Evolutionary conservation across 352 stramenopile genomes (phyloP), one percentile per base, ranked within the genome.

Genomic region (Pythium periplocum): DNA sequence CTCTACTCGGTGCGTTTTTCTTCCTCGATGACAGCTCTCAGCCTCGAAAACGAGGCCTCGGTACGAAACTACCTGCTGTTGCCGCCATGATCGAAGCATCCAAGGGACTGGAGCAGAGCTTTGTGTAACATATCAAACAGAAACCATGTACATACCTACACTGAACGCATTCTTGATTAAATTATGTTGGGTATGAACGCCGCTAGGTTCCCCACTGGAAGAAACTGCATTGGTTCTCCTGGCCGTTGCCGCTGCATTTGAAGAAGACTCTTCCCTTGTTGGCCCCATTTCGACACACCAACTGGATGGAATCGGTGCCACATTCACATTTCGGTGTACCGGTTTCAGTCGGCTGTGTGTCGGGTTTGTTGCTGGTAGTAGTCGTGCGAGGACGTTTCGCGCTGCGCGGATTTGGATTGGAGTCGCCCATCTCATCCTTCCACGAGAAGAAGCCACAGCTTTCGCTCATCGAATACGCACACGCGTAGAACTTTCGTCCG

Each of bases 231-330:
- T 97, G 84, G 37, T 83, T 77, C 32, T 79, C 83, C 42, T 85
- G 75, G 1, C 71, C 68, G 46, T 77, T 78, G 12, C 85, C 84
- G 7, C 83, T 79, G 61, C 95, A 98, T 46, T 92, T 96, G 78
- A 87, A 98, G 59, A 98, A 98, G 48, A 84, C 90, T 40, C 93
- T 78, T 32, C 93, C 95, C 35, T 91, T 86, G 63, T 98, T 98
- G 6, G 53, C 47, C 32, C 75, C 80, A 43, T 77, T 88, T n/a
- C 68, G 79, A 41, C 78, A 89, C 6, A 78, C 84, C 37, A 91
- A 57, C 57, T 82, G 61, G 38, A 77, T 53, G 8, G 61, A 62
- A 30, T 48, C 49, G 4, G 75, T 56, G 0, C 73, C 71, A 36
- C 83, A 93, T 6, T 66, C 59, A 53, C 83, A 93, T 31, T 39